These are phyloP conservation scores for peach (Prunus persica) DNA, from an alignment of 306 rosid genomes.

Conservation along the genomic window Prunus_persica_NCBIv2 NC_034011.1:26581501-26582000, in stretches of 20 bases:
- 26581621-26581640: slow-evolving; percentile 58
- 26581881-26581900: neutral
- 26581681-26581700: neutral
- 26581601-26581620: slow-evolving; percentile 71
- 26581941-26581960: slow-evolving; percentile 67
- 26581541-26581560: neutral
- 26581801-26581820: slow-evolving; percentile 68
- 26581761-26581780: neutral
- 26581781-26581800: slow-evolving; percentile 68
- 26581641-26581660: slow-evolving; percentile 83
- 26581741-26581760: neutral
- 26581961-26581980: slow-evolving; percentile 51
- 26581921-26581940: slow-evolving; percentile 2
- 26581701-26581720: neutral
- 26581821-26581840: slow-evolving; percentile 50
- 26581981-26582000: slow-evolving; percentile 71
- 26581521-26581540: too few relatives aligned
- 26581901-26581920: neutral
- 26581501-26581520: neutral
- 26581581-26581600: slow-evolving; percentile 70
- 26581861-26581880: neutral
- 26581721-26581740: neutral
- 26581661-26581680: slow-evolving; percentile 70
- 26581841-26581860: slow-evolving; percentile 74
- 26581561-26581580: neutral